phyloP scores from a whole-genome alignment of 345 rosid genomes.

The Eucalyptus erythrocorys region DNA sequence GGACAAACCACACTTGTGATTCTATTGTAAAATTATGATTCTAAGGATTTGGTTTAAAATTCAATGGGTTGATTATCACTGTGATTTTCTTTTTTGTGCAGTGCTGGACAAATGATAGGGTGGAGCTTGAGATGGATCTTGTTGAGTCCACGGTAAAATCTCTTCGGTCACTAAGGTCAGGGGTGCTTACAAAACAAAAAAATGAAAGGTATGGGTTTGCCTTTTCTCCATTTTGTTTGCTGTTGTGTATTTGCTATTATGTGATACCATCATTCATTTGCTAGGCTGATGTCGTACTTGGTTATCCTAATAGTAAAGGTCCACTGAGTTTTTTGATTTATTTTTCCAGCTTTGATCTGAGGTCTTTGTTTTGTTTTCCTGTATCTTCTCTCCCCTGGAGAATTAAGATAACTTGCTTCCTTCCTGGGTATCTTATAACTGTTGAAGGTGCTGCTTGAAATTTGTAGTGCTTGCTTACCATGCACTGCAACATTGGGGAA shows the following conservation, averaged over 20 bases:
- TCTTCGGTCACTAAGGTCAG: slow-evolving; percentile 67
- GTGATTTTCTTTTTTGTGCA: not conserved
- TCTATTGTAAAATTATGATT: not conserved
- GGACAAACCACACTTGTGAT: not conserved
- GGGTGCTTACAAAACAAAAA: slow-evolving; percentile 58
- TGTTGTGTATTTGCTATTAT: not conserved
- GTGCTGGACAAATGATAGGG: slow-evolving; percentile 61
- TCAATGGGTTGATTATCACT: not conserved
- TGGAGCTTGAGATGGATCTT: slow-evolving; percentile 70
- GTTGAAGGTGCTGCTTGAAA: not conserved
- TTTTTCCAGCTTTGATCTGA: not conserved
- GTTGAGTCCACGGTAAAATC: slow-evolving; percentile 59
- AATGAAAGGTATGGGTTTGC: slow-evolving; percentile 47
- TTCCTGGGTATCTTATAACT: not conserved
- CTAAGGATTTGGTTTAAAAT: not conserved
- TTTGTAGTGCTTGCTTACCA: not conserved
- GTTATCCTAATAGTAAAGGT: not conserved
- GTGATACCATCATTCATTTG: not conserved
- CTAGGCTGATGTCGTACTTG: not conserved
- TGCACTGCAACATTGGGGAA: not conserved
- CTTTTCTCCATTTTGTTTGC: not conserved
- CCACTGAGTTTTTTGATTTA: not conserved
- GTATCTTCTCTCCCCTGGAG: not conserved
- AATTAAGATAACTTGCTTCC: not conserved
- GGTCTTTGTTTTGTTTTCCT: not conserved